phyloP scores from a whole-genome alignment of 345 rosid genomes.

The Lagerstroemia speciosa region DNA sequence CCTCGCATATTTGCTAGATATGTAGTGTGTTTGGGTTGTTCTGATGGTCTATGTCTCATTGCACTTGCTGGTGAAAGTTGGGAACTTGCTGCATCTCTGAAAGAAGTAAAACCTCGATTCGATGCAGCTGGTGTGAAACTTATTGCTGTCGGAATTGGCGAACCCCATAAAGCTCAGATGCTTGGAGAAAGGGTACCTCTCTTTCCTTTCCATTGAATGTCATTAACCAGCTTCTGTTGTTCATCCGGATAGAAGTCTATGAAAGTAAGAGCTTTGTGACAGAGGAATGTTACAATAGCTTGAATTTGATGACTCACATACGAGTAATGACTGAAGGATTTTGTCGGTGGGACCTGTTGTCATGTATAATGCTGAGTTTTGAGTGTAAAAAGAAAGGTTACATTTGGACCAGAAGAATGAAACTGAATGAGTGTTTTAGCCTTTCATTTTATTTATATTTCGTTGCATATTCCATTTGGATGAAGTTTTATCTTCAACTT shows the following conservation, averaged over 20 bases:
- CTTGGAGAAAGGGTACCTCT: conserved; percentile 51
- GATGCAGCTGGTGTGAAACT: conserved; percentile 78
- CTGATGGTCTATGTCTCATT: conserved; percentile 1
- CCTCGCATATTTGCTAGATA: background rate
- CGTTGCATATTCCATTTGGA: no score
- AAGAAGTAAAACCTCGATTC: conserved; percentile 54
- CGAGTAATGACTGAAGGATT: background rate
- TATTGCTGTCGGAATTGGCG: conserved; percentile 78
- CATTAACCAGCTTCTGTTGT: background rate
- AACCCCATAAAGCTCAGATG: conserved; percentile 65
- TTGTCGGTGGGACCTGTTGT: background rate
- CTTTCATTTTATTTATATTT: no score
- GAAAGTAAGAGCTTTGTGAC: background rate
- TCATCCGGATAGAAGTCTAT: background rate
- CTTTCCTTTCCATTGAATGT: background rate
- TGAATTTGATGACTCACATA: background rate
- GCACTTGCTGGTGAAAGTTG: conserved; percentile 38
- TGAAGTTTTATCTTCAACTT: no score
- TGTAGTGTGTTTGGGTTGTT: background rate
- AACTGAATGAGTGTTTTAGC: no score
- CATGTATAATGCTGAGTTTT: background rate
- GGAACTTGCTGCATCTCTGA: conserved; percentile 70
- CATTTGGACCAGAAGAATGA: background rate
- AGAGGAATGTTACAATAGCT: background rate
- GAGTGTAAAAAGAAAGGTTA: background rate